These are phyloP conservation scores for Stephanodiscus triporus DNA, from an alignment of 108 stramenopile species.

Conservation along the genomic window DNA sequence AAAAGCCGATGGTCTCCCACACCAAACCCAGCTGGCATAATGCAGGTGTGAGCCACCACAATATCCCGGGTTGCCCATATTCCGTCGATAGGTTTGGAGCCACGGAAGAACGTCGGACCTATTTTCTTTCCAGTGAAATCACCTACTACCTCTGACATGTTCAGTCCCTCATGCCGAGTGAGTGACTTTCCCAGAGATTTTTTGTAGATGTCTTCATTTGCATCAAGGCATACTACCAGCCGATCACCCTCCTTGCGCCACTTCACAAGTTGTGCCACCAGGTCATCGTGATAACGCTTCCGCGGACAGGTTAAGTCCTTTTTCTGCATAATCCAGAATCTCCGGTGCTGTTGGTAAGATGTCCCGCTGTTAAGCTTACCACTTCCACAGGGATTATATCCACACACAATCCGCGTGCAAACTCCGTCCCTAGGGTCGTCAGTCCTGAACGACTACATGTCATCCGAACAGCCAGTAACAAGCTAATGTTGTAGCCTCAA, in stretches of 20 bases:
- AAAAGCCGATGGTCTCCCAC: slow-evolving; percentile 19
- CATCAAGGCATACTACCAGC: slow-evolving; percentile 18
- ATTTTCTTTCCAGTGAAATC: slow-evolving; percentile 5
- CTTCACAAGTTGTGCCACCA: not conserved
- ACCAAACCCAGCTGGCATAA: slow-evolving; percentile 14
- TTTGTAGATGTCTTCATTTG: slow-evolving; percentile 15
- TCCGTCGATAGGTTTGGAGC: slow-evolving; percentile 5
- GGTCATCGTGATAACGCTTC: not conserved
- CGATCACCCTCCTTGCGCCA: slow-evolving; percentile 8
- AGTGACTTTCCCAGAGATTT: not conserved
- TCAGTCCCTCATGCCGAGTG: not conserved
- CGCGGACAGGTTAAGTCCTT: not conserved
- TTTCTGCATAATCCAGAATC: not conserved
- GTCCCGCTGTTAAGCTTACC: not conserved
- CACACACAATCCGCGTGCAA: not conserved
- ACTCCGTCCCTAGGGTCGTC: too few species aligned
- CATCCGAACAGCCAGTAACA: too few species aligned
- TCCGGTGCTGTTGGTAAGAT: not conserved
- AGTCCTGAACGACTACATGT: too few species aligned
- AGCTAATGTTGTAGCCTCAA: too few species aligned
- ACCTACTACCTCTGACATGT: slow-evolving; percentile 9
- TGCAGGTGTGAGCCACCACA: not conserved
- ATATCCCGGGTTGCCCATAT: slow-evolving; percentile 11
- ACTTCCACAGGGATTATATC: not conserved
- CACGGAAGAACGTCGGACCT: slow-evolving; percentile 7